Evolutionary conservation across 176 grass and related monocot species (phyloP).

Genomic region (Oryza meyeriana): DNA sequence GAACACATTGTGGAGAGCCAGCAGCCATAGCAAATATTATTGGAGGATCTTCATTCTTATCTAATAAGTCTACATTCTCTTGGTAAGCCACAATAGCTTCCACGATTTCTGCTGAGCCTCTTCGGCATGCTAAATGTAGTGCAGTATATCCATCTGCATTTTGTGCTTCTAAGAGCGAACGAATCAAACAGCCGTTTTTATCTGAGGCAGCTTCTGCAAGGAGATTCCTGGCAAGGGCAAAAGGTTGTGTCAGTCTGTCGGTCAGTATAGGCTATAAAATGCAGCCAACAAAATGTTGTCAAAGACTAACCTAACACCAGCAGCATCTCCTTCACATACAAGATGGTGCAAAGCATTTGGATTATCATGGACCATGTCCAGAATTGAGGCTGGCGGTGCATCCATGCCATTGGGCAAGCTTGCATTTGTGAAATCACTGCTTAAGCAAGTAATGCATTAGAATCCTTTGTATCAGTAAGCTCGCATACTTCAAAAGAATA

Average conservation of each 20-base stretch:
- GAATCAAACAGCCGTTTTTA: conserved; percentile 54
- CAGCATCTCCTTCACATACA: conserved; percentile 75
- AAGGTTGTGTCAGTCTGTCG: conserved; percentile 28
- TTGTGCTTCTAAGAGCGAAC: conserved; percentile 82
- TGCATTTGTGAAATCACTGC: conserved; percentile 72
- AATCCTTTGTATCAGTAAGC: conserved; percentile 20
- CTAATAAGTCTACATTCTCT: conserved; percentile 92
- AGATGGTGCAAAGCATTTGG: conserved; percentile 92
- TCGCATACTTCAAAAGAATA: conserved; percentile 1
- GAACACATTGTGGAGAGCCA: conserved; percentile 86
- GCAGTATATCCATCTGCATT: conserved; percentile 88
- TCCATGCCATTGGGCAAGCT: conserved; percentile 53
- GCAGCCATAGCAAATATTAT: conserved; percentile 94
- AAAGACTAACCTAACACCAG: conserved; percentile 64
- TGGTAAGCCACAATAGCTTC: conserved; percentile 88
- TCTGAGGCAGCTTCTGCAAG: conserved; percentile 73
- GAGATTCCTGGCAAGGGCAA: conserved; percentile 59
- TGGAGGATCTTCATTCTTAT: conserved; percentile 85
- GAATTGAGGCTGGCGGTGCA: conserved; percentile 58
- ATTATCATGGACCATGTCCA: conserved; percentile 67
- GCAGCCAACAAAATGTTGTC: conserved; percentile 11
- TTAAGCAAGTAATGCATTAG: conserved; percentile 36
- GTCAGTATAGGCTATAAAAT: background rate
- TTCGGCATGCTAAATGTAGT: conserved; percentile 85
- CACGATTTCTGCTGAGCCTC: conserved; percentile 82